These are phyloP conservation scores for Ramaria rubella DNA, from an alignment of 768 basidiomycete genomes.

Conservation along the genomic window DNA sequence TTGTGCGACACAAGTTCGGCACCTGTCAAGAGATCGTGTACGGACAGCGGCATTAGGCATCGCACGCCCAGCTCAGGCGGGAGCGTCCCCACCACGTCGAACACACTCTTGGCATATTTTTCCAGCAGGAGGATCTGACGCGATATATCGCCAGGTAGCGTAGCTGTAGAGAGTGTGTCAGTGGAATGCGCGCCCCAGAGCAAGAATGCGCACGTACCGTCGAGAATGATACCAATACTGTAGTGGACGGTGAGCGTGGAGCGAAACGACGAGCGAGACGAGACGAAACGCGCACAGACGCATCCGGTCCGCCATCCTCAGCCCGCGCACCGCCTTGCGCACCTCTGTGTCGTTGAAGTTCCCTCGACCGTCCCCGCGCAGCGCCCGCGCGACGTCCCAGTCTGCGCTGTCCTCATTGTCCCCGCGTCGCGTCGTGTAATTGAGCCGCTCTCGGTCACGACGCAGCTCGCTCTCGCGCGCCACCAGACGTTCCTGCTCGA, in stretches of 20 bases:
- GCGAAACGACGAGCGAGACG: slow-evolving; percentile 10
- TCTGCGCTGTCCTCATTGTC: slow-evolving; percentile 22
- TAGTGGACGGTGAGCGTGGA: slow-evolving; percentile 1
- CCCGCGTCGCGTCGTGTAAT: neutral
- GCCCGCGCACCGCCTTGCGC: slow-evolving; percentile 50
- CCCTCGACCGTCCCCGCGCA: slow-evolving; percentile 43
- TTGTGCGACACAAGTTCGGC: slow-evolving; percentile 36
- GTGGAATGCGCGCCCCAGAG: slow-evolving; percentile 4
- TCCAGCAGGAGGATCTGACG: slow-evolving; percentile 79
- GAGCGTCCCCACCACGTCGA: slow-evolving; percentile 73
- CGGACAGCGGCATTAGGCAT: slow-evolving; percentile 51
- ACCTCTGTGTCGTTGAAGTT: slow-evolving; percentile 67
- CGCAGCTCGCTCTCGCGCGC: slow-evolving; percentile 16
- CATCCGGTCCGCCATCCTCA: slow-evolving; percentile 66
- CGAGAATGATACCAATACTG: slow-evolving; percentile 57
- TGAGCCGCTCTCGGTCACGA: slow-evolving; percentile 14
- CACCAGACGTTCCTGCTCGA: slow-evolving; percentile 19
- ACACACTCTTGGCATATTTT: slow-evolving; percentile 76
- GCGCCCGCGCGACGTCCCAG: slow-evolving; percentile 43
- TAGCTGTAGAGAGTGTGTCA: slow-evolving; percentile 36
- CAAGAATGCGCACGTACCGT: slow-evolving; percentile 35
- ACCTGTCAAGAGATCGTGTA: slow-evolving; percentile 48
- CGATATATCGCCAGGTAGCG: slow-evolving; percentile 78
- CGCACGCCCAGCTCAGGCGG: slow-evolving; percentile 58
- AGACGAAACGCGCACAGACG: slow-evolving; percentile 49